Percentiles rank a stretch among this genome's conserved stretches.
Evolutionary conservation across 768 basidiomycete genomes (phyloP).

Genomic region (Cystofilobasidium capitatum): DNA sequence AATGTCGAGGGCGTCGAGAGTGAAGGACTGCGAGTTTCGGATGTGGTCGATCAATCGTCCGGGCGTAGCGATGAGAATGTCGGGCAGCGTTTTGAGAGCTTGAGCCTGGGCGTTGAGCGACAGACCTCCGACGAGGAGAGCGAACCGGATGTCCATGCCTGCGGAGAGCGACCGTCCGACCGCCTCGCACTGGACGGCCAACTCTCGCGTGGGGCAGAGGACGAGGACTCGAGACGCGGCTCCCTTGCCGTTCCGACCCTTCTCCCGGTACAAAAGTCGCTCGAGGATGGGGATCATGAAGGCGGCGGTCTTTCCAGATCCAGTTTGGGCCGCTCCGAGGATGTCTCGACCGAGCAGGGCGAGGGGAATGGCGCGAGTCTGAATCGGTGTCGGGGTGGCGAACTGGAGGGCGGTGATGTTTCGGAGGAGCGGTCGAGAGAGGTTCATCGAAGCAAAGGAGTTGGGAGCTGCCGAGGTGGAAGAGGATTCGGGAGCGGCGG

Average conservation of each 20-base stretch:
- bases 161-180: constrained; percentile 72
- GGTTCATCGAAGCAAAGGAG: constrained; percentile 85
- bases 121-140: constrained; percentile 88
- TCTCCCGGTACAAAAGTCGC: constrained; percentile 81
- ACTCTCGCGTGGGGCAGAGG: constrained; percentile 86
- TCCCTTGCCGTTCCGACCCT: constrained; percentile 73
- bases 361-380: constrained; percentile 84
- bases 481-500: constrained; percentile 14
- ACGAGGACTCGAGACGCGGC: constrained; percentile 62
- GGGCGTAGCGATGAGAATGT: constrained; percentile 91
- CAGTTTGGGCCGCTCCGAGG: constrained; percentile 90
- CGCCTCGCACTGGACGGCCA: constrained; percentile 91
- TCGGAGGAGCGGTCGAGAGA: constrained; percentile 87
- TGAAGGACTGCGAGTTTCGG: constrained; percentile 86
- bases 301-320: constrained; percentile 96
- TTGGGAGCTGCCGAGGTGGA: constrained; percentile 49
- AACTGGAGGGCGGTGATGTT: constrained; percentile 73
- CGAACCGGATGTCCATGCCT: constrained; percentile 69
- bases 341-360: constrained; percentile 91
- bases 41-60: constrained; percentile 97
- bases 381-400: constrained; percentile 83
- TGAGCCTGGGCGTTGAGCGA: constrained; percentile 87
- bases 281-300: constrained; percentile 92
- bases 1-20: constrained; percentile 82
- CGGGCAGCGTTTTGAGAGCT: constrained; percentile 73